phyloP scores from a whole-genome alignment of 441 rosid genomes.

The Pelargonium australe region DNA sequence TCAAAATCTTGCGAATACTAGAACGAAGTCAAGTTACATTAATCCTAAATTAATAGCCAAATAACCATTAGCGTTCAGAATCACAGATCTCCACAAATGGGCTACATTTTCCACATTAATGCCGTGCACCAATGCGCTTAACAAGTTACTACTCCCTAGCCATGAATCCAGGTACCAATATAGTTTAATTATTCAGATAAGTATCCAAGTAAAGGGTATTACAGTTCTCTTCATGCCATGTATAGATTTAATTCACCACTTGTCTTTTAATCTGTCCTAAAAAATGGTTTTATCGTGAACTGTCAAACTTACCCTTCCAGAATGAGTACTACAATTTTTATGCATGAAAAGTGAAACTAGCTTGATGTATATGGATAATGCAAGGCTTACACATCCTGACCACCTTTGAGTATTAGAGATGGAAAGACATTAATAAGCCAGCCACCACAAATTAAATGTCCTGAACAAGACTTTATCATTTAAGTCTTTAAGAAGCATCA shows the following conservation, averaged over 20 bases:
- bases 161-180: neutral
- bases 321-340: neutral
- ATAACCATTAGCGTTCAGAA: neutral
- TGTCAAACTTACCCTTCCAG: neutral
- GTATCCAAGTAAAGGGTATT: too few species aligned
- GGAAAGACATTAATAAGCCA: neutral
- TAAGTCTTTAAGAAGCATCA: neutral
- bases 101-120: neutral
- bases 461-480: neutral
- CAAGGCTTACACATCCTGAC: neutral
- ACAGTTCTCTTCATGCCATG: too few species aligned
- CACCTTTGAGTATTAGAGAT: neutral
- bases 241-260: too few species aligned
- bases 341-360: neutral
- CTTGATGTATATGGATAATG: neutral
- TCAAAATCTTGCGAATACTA: neutral
- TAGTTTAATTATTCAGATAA: neutral
- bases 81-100: neutral
- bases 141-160: neutral
- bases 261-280: too few species aligned
- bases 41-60: neutral
- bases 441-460: neutral
- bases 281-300: too few species aligned
- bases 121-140: neutral
- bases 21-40: too few species aligned